Evolutionary conservation across 1,284 basidiomycete genomes (phyloP).

Genomic region (Exsudoporus floridanus): DNA sequence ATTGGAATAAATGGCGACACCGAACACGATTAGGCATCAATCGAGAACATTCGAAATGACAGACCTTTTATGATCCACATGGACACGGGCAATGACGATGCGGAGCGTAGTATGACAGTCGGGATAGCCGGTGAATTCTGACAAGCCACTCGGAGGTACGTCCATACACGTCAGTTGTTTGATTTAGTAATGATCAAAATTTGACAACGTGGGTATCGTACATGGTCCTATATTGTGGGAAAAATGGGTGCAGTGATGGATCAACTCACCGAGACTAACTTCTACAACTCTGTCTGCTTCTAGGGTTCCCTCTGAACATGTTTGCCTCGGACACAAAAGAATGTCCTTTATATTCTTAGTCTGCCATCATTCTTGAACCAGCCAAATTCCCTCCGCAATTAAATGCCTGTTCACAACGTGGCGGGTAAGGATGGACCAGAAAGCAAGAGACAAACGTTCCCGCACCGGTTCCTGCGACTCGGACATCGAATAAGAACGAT

Average conservation of each 20-base stretch:
- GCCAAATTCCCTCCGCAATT: slow-evolving; percentile 91
- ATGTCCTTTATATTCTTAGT: slow-evolving; percentile 79
- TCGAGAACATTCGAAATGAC: neutral
- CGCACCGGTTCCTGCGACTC: slow-evolving; percentile 83
- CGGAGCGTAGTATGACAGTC: slow-evolving; percentile 11
- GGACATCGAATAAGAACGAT: slow-evolving; percentile 94
- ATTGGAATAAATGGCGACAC: slow-evolving; percentile 16
- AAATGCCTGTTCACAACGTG: slow-evolving; percentile 63
- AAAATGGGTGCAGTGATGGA: neutral
- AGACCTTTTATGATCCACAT: slow-evolving; percentile 8
- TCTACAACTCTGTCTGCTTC: slow-evolving; percentile 48
- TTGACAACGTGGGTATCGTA: slow-evolving; percentile 13
- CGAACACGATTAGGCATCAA: neutral
- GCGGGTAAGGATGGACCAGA: neutral
- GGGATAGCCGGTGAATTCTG: slow-evolving; percentile 6
- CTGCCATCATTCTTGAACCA: slow-evolving; percentile 89
- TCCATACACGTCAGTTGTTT: too few species aligned
- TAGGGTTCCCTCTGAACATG: slow-evolving; percentile 60
- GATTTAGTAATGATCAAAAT: too few species aligned
- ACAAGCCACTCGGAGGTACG: neutral
- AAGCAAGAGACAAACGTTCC: slow-evolving; percentile 8
- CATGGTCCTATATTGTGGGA: neutral
- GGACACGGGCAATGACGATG: slow-evolving; percentile 3
- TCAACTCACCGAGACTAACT: slow-evolving; percentile 22
- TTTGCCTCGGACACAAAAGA: slow-evolving; percentile 72